Evolutionary conservation across 257 asterid species (phyloP).

Genomic region (Cordia subcordata): DNA sequence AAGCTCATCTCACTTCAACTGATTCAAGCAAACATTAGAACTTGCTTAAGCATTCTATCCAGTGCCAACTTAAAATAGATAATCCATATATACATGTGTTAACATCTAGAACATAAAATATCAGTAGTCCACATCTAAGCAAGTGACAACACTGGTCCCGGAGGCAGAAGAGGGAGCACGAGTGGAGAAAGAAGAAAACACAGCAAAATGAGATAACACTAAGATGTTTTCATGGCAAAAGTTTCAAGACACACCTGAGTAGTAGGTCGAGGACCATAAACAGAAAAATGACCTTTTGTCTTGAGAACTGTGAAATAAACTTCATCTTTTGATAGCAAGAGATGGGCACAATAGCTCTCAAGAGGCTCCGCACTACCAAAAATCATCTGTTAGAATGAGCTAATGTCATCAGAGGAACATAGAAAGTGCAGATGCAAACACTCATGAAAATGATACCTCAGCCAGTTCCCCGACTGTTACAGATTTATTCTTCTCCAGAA

Average conservation of each 20-base stretch:
- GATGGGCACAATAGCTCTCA: slow-evolving; percentile 86
- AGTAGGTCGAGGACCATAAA: slow-evolving; percentile 84
- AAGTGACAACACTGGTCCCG: no score
- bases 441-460: slow-evolving; percentile 50
- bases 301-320: slow-evolving; percentile 64
- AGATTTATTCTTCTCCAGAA: slow-evolving; percentile 71
- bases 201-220: neutral
- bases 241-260: slow-evolving; percentile 49
- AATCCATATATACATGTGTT: no score
- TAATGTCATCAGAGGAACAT: slow-evolving; percentile 37
- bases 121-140: no score
- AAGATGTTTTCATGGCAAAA: slow-evolving; percentile 6
- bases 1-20: no score
- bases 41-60: no score
- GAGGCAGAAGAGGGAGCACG: no score
- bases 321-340: slow-evolving; percentile 76
- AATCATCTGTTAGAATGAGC: slow-evolving; percentile 73
- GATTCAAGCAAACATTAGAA: no score
- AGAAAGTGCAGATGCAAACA: slow-evolving; percentile 10
- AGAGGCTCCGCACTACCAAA: slow-evolving; percentile 95
- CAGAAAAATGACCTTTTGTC: slow-evolving; percentile 57
- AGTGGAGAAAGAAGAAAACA: no score
- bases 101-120: no score
- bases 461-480: slow-evolving; percentile 81
- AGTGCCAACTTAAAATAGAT: no score